Base-by-base conservation (phyloP, 202 grass and related monocot genomes). In the Alloteropsis angusta region DNA sequence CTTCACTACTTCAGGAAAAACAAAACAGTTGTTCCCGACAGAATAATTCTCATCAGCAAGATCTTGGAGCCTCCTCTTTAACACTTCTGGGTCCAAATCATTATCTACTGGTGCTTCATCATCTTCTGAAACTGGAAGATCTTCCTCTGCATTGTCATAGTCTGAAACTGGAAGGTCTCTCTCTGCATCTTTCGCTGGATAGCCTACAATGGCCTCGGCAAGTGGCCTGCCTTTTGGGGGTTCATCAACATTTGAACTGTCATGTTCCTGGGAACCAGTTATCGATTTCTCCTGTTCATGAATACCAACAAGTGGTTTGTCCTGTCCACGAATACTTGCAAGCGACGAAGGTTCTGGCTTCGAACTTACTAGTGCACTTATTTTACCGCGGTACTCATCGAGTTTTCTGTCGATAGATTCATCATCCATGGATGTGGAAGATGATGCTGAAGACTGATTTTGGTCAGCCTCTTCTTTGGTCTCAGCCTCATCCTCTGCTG, bases 21-120 rank as follows among this genome's bases (percentile, higher is more conserved):
- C 74, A 90, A 93, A 95, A 81, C 82, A 46, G 19, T 86, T 93
- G 38, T 84, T 91, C 19, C 90, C 92, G 0, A 28, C 60, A n/a
- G 49, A 83, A 80, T 84, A 77, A 19, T 82, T 95, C 70, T 89
- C 63, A 71, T 95, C 53, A 55, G 96, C 96, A 82, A 95, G 83
- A 56, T 55, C 65, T 87, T 86, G 79, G 80, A 93, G 76, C 67
- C 47, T 85, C 64, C 77, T 68, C 53, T 55, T 85, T 47, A 81
- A 73, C 39, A 72, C 57, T 85, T 88, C 75, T 63, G 49, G 77
- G 81, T 98, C 83, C 21, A 87, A 64, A 57, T 69, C 19, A 23
- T 66, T 38, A 43, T 57, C 41, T 81, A 55, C 44, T 5, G 58
- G 28, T 60, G 53, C 68, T 46, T 79, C 82, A 79, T 86, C 73